Conservation (phyloP, 1,284 basidiomycete genomes). For the Tilletia caries region DNA sequence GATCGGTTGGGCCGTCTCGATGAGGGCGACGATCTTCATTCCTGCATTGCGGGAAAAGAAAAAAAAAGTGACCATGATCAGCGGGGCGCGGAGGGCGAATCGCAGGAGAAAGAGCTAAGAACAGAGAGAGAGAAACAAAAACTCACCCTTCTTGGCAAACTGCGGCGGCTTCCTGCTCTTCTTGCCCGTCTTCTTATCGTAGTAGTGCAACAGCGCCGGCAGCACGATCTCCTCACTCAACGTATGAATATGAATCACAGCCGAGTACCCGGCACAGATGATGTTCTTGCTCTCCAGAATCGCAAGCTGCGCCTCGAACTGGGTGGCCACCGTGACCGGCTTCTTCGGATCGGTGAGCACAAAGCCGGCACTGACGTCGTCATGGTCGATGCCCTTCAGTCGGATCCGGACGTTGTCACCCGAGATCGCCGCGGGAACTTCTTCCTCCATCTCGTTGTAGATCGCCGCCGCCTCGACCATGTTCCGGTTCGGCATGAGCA, state of each 20-base stretch:
- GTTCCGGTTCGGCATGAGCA: slow-evolving; percentile 51
- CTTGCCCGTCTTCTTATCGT: slow-evolving; percentile 54
- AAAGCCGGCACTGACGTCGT: slow-evolving; percentile 48
- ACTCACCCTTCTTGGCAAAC: slow-evolving; percentile 36
- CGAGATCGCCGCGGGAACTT: slow-evolving; percentile 52
- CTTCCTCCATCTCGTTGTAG: slow-evolving; percentile 51
- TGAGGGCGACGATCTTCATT: slow-evolving; percentile 52
- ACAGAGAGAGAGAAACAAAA: background rate
- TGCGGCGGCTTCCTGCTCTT: slow-evolving; percentile 51
- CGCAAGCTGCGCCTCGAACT: slow-evolving; percentile 53
- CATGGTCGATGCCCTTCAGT: slow-evolving; percentile 50
- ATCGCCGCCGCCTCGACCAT: slow-evolving; percentile 45
- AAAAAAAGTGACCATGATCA: background rate
- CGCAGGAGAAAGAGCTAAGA: background rate
- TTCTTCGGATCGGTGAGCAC: slow-evolving; percentile 45
- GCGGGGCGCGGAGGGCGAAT: too few relatives aligned
- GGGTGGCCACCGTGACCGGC: slow-evolving; percentile 48
- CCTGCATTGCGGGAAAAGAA: slow-evolving; percentile 35
- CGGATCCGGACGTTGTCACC: slow-evolving; percentile 53
- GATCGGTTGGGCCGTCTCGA: slow-evolving; percentile 47
- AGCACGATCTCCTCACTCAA: slow-evolving; percentile 47
- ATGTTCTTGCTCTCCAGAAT: slow-evolving; percentile 53
- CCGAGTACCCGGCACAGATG: slow-evolving; percentile 52
- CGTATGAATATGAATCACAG: slow-evolving; percentile 52
- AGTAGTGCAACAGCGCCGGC: slow-evolving; percentile 50